Evolutionary conservation across 352 stramenopile species (phyloP).

Genomic region (Globisporangium irregulare): DNA sequence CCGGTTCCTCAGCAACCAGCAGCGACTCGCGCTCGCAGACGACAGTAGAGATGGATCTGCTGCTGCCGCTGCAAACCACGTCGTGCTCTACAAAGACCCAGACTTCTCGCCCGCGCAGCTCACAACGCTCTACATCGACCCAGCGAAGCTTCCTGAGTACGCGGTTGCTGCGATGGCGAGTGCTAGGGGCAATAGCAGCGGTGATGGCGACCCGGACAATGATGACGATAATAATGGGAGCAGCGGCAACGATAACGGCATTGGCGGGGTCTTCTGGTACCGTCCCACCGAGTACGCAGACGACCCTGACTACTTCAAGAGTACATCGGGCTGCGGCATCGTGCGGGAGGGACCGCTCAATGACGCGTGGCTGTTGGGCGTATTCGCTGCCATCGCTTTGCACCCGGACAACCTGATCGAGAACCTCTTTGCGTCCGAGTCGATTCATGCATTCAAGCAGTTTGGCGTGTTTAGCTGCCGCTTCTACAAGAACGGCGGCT

Average conservation of each 20-base stretch:
- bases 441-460: conserved; percentile 69
- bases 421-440: conserved; percentile 88
- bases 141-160: conserved; percentile 60
- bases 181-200: neutral
- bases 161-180: conserved; percentile 27
- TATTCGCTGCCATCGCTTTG: conserved; percentile 76
- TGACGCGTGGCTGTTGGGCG: conserved; percentile 85
- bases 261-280: conserved; percentile 49
- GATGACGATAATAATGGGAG: neutral
- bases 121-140: conserved; percentile 58
- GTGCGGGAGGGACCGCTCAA: conserved; percentile 59
- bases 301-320: conserved; percentile 87
- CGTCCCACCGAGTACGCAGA: conserved; percentile 68
- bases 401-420: conserved; percentile 87
- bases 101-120: conserved; percentile 42
- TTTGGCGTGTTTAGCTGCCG: conserved; percentile 90
- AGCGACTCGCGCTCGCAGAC: conserved; percentile 8
- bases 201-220: neutral
- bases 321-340: conserved; percentile 49
- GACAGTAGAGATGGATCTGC: neutral
- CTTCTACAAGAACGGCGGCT: conserved; percentile 91
- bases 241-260: neutral
- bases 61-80: neutral
- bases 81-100: conserved; percentile 51
- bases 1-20: conserved; percentile 28